These are phyloP conservation scores for Tuber borchii DNA, from an alignment of 495 filamentous ascomycete species.

Conservation along the genomic window DNA sequence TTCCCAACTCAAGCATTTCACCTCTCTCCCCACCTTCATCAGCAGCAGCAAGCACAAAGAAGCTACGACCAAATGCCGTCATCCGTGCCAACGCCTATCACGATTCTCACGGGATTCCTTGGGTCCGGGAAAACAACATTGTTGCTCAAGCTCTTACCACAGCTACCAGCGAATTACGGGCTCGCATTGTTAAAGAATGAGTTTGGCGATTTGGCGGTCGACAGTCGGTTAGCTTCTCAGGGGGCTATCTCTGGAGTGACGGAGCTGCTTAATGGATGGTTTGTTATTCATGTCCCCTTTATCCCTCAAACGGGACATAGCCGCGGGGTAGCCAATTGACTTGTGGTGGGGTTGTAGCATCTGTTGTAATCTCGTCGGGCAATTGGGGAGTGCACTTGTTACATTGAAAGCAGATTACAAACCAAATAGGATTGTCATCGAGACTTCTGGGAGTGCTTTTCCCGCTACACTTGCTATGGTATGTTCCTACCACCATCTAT, in stretches of 20 bases:
- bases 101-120: conserved; percentile 90
- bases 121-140: conserved; percentile 90
- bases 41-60: neutral
- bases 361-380: conserved; percentile 95
- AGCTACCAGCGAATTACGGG: conserved; percentile 55
- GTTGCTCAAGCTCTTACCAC: conserved; percentile 57
- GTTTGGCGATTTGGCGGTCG: conserved; percentile 88
- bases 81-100: conserved; percentile 73
- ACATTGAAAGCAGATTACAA: conserved; percentile 54
- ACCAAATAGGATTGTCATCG: conserved; percentile 85
- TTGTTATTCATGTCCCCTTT: neutral
- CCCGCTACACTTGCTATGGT: conserved; percentile 83
- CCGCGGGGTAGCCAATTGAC: conserved; percentile 1
- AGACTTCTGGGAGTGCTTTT: conserved; percentile 83
- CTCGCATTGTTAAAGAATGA: conserved; percentile 97
- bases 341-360: conserved; percentile 48
- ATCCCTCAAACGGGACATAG: neutral
- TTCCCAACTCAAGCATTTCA: neutral
- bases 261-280: conserved; percentile 86
- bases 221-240: conserved; percentile 78
- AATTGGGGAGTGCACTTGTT: conserved; percentile 69
- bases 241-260: conserved; percentile 78
- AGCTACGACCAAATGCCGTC: conserved; percentile 19
- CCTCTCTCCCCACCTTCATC: neutral
- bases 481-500: neutral